These are phyloP conservation scores for Zymoseptoria crescenta DNA, from an alignment of 2,329 filamentous ascomycete species.

Conservation along the genomic window DNA sequence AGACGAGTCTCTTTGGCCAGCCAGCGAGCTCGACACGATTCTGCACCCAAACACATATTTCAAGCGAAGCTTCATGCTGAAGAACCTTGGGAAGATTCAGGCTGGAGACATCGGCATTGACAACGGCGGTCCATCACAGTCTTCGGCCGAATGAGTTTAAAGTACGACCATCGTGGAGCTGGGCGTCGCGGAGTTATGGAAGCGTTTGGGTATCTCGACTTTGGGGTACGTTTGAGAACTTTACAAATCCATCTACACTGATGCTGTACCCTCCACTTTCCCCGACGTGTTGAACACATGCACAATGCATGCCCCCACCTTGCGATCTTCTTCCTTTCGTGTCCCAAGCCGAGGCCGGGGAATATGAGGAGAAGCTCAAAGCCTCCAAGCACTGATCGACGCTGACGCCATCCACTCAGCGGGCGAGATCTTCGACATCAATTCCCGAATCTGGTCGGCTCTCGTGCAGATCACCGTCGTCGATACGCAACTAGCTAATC, in stretches of 20 bases:
- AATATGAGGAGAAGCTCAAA: not conserved
- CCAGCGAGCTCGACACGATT: conserved; percentile 82
- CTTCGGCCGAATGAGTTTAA: conserved; percentile 1
- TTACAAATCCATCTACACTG: not conserved
- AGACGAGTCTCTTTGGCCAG: conserved; percentile 40
- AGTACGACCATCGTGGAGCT: not conserved
- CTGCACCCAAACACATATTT: conserved; percentile 98
- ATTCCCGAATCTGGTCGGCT: not conserved
- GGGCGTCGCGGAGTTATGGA: not conserved
- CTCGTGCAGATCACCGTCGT: not conserved
- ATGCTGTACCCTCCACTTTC: not conserved
- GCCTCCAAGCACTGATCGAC: not conserved
- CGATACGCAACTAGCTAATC: not conserved
- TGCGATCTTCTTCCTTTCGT: not conserved
- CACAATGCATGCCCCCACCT: not conserved
- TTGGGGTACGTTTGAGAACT: not conserved
- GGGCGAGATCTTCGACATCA: not conserved
- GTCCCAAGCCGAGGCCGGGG: not conserved
- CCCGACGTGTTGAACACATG: not conserved
- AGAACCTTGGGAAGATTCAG: conserved; percentile 56
- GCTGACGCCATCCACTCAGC: not conserved
- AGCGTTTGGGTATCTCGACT: not conserved
- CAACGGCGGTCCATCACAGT: conserved; percentile 16
- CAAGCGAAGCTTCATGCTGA: conserved; percentile 84
- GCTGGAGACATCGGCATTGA: conserved; percentile 32